phyloP scores from a whole-genome alignment of 306 rosid genomes.

The Quercus berberidifolia region DNA sequence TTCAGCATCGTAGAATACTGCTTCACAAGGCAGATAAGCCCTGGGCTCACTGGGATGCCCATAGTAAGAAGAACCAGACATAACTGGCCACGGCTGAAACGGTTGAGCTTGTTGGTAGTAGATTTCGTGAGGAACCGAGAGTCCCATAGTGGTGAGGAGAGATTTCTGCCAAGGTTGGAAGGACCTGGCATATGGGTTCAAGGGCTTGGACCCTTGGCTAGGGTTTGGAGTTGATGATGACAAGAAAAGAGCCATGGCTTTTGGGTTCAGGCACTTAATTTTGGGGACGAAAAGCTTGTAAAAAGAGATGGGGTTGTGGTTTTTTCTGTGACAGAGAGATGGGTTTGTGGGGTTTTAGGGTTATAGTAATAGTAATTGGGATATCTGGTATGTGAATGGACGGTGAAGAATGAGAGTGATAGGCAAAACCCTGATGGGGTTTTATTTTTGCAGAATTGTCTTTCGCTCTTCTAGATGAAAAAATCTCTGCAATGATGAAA shows the following conservation, averaged over 20 bases:
- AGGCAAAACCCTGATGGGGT: neutral
- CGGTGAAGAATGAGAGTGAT: too few relatives aligned
- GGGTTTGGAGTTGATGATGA: neutral
- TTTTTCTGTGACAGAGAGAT: neutral
- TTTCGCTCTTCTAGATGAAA: neutral
- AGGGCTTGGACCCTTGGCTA: neutral
- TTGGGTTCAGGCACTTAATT: neutral
- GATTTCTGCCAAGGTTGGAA: neutral
- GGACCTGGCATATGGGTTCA: neutral
- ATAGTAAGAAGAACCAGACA: neutral
- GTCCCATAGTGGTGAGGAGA: neutral
- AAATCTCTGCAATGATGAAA: conserved; percentile 14
- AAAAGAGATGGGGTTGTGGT: too few relatives aligned
- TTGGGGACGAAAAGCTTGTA: neutral
- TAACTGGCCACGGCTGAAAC: neutral
- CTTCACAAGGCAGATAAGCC: neutral
- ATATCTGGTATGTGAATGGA: neutral
- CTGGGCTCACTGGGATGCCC: neutral
- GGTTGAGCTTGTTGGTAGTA: too few relatives aligned
- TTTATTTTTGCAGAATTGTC: neutral
- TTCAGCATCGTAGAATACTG: neutral
- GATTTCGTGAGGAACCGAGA: neutral
- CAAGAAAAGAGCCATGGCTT: neutral
- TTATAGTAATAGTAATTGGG: too few relatives aligned
- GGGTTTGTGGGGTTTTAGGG: too few relatives aligned